Evolutionary conservation across 257 asterid genomes (phyloP).

Genomic region (Nicotiana obtusifolia): DNA sequence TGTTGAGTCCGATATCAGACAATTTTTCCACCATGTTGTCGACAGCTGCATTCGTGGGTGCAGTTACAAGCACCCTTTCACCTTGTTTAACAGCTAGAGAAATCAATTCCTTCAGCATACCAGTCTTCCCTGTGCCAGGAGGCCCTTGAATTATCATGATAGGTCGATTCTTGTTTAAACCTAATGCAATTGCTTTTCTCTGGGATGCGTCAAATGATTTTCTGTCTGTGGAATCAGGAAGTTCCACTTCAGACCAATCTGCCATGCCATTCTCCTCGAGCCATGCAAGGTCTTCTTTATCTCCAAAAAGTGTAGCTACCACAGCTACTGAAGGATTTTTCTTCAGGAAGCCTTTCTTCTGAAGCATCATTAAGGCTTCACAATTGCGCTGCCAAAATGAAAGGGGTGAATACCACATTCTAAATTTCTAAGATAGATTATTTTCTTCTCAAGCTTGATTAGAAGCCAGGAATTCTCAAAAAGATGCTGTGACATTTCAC

Average conservation of each 20-base stretch:
- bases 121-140: conserved; percentile 96
- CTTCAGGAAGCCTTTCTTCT: conserved; percentile 86
- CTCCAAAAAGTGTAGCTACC: conserved; percentile 80
- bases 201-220: conserved; percentile 58
- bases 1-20: conserved; percentile 53
- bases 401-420: conserved; percentile 14
- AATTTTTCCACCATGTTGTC: conserved; percentile 95
- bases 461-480: not conserved
- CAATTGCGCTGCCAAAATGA: conserved; percentile 80
- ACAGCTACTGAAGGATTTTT: conserved; percentile 73
- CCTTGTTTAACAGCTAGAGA: conserved; percentile 70
- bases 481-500: not conserved
- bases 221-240: conserved; percentile 39
- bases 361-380: conserved; percentile 98
- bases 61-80: conserved; percentile 93
- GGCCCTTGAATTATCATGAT: conserved; percentile 83
- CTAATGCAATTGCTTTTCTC: conserved; percentile 75
- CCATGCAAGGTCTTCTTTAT: conserved; percentile 59
- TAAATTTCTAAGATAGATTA: not conserved
- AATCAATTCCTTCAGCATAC: conserved; percentile 73
- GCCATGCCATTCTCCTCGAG: conserved; percentile 52
- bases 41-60: conserved; percentile 98
- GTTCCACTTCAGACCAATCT: conserved; percentile 64
- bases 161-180: conserved; percentile 84
- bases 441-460: not conserved